These are phyloP conservation scores for Talinum fruticosum DNA, from an alignment of 148 eudicot species.

Conservation along the genomic window DNA sequence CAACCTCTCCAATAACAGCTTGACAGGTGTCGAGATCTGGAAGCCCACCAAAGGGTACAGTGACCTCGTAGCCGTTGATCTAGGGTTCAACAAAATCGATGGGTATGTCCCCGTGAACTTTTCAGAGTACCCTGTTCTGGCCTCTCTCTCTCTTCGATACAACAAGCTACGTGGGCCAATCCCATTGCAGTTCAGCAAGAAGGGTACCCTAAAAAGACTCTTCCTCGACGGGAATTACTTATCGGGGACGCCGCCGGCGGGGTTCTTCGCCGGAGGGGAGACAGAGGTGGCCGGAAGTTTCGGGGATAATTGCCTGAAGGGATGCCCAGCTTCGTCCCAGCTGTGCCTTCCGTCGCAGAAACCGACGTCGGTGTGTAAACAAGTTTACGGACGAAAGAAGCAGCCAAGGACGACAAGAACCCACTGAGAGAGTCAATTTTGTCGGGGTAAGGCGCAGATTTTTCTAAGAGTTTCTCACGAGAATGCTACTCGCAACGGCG, in stretches of 20 bases:
- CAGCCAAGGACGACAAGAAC: constrained; percentile 15
- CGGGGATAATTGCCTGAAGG: constrained; percentile 67
- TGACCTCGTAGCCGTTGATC: constrained; percentile 60
- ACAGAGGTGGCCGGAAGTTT: constrained; percentile 52
- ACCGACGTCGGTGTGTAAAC: constrained; percentile 55
- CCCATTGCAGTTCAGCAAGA: constrained; percentile 49
- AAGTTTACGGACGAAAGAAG: constrained; percentile 55
- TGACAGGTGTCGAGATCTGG: constrained; percentile 56
- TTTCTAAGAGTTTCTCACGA: neutral
- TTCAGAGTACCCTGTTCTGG: constrained; percentile 41
- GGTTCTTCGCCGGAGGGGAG: constrained; percentile 37
- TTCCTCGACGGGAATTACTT: constrained; percentile 71
- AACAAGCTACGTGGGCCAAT: constrained; percentile 63
- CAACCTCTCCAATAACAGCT: constrained; percentile 56
- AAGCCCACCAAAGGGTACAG: constrained; percentile 27
- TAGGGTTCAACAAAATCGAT: constrained; percentile 57
- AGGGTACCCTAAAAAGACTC: constrained; percentile 39
- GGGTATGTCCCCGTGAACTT: constrained; percentile 52
- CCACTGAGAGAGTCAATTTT: constrained; percentile 9
- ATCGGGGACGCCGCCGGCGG: constrained; percentile 61
- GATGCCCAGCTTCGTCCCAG: constrained; percentile 55
- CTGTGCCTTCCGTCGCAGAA: constrained; percentile 70
- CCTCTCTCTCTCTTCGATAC: constrained; percentile 59
- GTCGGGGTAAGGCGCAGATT: constrained; percentile 11
- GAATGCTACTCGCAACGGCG: constrained; percentile 5